phyloP scores from a whole-genome alignment of 768 basidiomycete genomes.

The Russula earlei region DNA sequence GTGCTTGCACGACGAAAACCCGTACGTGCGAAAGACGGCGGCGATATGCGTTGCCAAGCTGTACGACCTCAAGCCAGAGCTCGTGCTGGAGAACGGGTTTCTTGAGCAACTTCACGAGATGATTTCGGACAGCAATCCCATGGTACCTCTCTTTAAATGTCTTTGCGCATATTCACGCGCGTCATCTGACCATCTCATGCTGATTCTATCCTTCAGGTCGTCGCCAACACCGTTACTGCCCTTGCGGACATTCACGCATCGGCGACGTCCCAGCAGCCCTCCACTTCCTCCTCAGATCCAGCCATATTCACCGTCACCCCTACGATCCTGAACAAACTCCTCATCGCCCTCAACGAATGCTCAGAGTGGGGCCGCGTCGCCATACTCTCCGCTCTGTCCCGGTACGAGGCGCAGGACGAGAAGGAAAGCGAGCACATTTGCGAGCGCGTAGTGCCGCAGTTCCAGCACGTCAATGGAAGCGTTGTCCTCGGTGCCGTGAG shows the following conservation, averaged over 20 bases:
- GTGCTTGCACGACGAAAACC: constrained; percentile 89
- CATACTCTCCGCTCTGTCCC: constrained; percentile 74
- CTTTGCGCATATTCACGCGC: neutral
- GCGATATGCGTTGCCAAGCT: constrained; percentile 95
- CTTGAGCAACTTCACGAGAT: constrained; percentile 82
- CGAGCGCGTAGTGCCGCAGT: constrained; percentile 95
- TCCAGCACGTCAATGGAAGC: constrained; percentile 93
- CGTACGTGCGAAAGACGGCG: constrained; percentile 97
- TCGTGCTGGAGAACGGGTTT: constrained; percentile 93
- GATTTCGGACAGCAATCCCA: constrained; percentile 93
- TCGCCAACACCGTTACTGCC: constrained; percentile 92
- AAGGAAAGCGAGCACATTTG: constrained; percentile 98
- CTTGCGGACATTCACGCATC: constrained; percentile 85
- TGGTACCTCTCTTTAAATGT: constrained; percentile 52
- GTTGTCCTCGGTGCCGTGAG: constrained; percentile 97
- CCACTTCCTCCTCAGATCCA: constrained; percentile 45
- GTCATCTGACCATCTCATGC: too few species aligned
- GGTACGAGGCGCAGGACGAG: constrained; percentile 77
- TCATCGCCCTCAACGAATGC: constrained; percentile 95
- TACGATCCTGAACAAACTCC: constrained; percentile 72
- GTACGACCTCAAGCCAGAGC: constrained; percentile 92
- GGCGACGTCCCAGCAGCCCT: constrained; percentile 46
- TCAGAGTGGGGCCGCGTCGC: constrained; percentile 99
- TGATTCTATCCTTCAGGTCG: constrained; percentile 83
- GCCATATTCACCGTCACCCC: constrained; percentile 79